These are phyloP conservation scores for Skeletonema costatum DNA, from an alignment of 108 stramenopile genomes.

Conservation along the genomic window DNA sequence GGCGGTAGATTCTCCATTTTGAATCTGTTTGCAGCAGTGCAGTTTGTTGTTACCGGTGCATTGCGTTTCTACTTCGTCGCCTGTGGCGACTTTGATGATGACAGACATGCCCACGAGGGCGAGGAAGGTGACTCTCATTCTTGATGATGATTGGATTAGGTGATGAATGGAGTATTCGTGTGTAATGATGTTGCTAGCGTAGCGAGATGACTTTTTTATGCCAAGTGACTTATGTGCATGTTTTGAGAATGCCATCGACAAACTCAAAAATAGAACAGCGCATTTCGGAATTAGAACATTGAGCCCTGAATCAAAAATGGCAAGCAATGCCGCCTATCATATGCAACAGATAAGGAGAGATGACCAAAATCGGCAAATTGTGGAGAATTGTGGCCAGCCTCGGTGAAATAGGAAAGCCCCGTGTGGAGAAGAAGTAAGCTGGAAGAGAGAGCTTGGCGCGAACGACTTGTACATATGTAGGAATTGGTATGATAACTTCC, in stretches of 20 bases:
- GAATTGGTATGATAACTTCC: too few relatives aligned
- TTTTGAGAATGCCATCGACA: too few relatives aligned
- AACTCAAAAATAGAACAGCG: too few relatives aligned
- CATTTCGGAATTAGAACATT: neutral
- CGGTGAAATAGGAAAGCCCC: too few relatives aligned
- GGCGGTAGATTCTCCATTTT: too few relatives aligned
- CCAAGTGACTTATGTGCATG: too few relatives aligned
- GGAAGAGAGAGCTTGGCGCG: too few relatives aligned
- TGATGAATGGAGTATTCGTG: neutral
- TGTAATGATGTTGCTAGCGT: neutral
- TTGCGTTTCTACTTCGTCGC: neutral
- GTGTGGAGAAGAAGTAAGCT: too few relatives aligned
- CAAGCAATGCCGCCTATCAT: neutral
- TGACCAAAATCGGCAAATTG: neutral
- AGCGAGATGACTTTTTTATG: neutral
- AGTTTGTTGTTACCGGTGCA: too few relatives aligned
- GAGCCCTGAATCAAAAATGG: neutral
- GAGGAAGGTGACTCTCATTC: neutral
- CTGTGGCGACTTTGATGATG: neutral
- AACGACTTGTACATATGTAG: too few relatives aligned
- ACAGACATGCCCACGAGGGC: neutral
- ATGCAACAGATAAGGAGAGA: neutral
- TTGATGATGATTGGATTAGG: neutral
- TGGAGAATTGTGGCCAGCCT: too few relatives aligned
- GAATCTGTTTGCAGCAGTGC: too few relatives aligned